These are phyloP conservation scores for Cutaneotrichosporon cavernicola DNA, from an alignment of 1,284 basidiomycete species.

Conservation along the genomic window DNA sequence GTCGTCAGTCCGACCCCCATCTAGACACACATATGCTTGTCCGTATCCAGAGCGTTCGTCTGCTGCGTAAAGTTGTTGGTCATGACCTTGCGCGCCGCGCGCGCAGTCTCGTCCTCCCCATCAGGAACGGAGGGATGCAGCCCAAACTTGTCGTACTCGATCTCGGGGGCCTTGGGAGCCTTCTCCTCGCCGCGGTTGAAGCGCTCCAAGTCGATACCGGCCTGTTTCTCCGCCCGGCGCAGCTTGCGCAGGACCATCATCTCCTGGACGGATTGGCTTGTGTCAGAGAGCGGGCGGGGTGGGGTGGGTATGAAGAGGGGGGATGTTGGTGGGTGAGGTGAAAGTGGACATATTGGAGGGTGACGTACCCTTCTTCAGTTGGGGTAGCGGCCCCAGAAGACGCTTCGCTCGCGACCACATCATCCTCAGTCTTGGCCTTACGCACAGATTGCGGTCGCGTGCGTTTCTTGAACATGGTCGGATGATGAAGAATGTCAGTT, in stretches of 20 bases:
- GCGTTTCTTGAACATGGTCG: slow-evolving; percentile 55
- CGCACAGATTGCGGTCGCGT: slow-evolving; percentile 49
- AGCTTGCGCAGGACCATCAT: slow-evolving; percentile 80
- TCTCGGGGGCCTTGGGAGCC: slow-evolving; percentile 56
- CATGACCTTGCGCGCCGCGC: slow-evolving; percentile 68
- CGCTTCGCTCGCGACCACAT: slow-evolving; percentile 13
- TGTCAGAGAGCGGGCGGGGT: slow-evolving; percentile 10
- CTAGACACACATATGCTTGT: slow-evolving; percentile 82
- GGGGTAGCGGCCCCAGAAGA: slow-evolving; percentile 5
- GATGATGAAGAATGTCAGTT: not conserved
- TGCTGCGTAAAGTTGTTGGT: slow-evolving; percentile 94
- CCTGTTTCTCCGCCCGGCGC: slow-evolving; percentile 62
- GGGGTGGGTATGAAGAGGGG: not conserved
- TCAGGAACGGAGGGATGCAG: slow-evolving; percentile 42
- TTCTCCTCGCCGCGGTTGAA: slow-evolving; percentile 76
- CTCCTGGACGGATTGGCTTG: slow-evolving; percentile 63
- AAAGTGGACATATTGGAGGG: no score
- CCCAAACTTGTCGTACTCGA: slow-evolving; percentile 57
- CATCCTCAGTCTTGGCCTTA: slow-evolving; percentile 12
- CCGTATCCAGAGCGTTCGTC: slow-evolving; percentile 91
- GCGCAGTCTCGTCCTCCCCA: slow-evolving; percentile 60
- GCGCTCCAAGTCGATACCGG: slow-evolving; percentile 79
- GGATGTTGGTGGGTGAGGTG: not conserved
- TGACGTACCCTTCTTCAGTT: slow-evolving; percentile 10
- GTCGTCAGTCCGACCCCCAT: slow-evolving; percentile 1